A percentile compares a stretch with the other conserved stretches of the same genome.
Conservation (phyloP, 2,329 filamentous ascomycete genomes). For the Claviceps maximensis region DNA sequence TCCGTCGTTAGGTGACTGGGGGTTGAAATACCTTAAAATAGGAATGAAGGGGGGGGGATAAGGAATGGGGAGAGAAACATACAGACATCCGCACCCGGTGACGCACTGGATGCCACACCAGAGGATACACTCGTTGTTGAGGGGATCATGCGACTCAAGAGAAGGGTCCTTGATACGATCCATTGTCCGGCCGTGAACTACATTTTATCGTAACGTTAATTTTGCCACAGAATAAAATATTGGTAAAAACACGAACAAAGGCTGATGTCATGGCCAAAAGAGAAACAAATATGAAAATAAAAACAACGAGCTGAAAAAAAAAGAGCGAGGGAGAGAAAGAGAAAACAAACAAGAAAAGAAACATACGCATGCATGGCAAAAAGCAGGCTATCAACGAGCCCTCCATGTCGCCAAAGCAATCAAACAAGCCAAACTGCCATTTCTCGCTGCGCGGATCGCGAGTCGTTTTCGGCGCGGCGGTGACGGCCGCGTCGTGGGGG, state of each 20-base stretch:
- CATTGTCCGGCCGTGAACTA: slow-evolving; percentile 31
- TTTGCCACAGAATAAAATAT: no score
- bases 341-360: neutral
- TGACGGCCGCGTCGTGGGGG: neutral
- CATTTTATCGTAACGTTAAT: no score
- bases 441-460: slow-evolving; percentile 16
- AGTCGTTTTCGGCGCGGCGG: neutral
- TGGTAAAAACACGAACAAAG: neutral
- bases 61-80: slow-evolving; percentile 8
- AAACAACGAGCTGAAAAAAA: neutral
- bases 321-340: neutral
- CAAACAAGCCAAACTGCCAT: slow-evolving; percentile 26
- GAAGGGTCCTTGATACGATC: slow-evolving; percentile 31
- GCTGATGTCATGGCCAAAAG: no score
- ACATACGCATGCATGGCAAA: slow-evolving; percentile 31
- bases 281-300: neutral
- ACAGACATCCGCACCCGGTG: slow-evolving; percentile 32
- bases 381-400: slow-evolving; percentile 26
- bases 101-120: slow-evolving; percentile 24
- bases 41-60: neutral
- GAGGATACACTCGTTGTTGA: slow-evolving; percentile 30
- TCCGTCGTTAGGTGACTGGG: no score
- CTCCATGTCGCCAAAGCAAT: slow-evolving; percentile 25
- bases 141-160: slow-evolving; percentile 23
- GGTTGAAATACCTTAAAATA: no score